Percentiles rank a stretch among this genome's conserved stretches.
Conservation (phyloP, 306 rosid genomes). For the Carpinus fangiana region DNA sequence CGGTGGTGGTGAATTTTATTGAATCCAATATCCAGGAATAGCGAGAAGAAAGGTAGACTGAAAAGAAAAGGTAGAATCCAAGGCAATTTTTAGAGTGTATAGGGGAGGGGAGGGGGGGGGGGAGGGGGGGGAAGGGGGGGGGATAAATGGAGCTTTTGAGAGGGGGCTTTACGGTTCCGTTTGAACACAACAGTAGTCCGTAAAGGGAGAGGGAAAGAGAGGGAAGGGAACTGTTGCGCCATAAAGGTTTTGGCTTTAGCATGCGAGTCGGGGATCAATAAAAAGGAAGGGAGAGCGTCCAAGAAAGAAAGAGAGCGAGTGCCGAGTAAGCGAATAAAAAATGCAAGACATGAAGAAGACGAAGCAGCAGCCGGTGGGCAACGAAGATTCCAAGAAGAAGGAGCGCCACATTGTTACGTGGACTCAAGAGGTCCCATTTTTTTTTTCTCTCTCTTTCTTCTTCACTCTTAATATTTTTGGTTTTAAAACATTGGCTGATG, state of each 20-base stretch:
- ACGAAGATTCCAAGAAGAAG: slow-evolving; percentile 94
- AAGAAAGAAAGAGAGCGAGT: slow-evolving; percentile 30
- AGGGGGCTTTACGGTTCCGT: slow-evolving; percentile 53
- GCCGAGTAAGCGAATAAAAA: slow-evolving; percentile 24
- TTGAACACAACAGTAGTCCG: slow-evolving; percentile 39
- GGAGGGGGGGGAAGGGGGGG: slow-evolving; percentile 20
- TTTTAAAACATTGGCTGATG: neutral
- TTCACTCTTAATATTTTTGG: neutral
- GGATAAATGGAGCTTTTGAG: slow-evolving; percentile 32
- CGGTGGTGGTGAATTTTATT: slow-evolving; percentile 31
- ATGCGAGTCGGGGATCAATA: slow-evolving; percentile 66
- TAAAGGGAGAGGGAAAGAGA: slow-evolving; percentile 47
- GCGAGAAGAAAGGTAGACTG: slow-evolving; percentile 46
- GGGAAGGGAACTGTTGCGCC: slow-evolving; percentile 28
- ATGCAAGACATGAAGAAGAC: slow-evolving; percentile 64
- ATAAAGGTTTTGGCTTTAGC: slow-evolving; percentile 59
- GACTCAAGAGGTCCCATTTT: slow-evolving; percentile 77
- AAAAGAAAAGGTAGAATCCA: slow-evolving; percentile 87
- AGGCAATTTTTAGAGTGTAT: slow-evolving; percentile 52
- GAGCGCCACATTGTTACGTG: slow-evolving; percentile 98
- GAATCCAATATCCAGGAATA: slow-evolving; percentile 30
- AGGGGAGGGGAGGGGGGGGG: slow-evolving; percentile 18
- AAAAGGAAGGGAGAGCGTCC: slow-evolving; percentile 71
- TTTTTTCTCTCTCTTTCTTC: neutral
- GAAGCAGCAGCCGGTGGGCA: slow-evolving; percentile 39